Percentiles rank a stretch among this genome's conserved stretches.
These are phyloP conservation scores for Solanum bulbocastanum DNA, from an alignment of 257 asterid genomes.

Conservation along the genomic window DNA sequence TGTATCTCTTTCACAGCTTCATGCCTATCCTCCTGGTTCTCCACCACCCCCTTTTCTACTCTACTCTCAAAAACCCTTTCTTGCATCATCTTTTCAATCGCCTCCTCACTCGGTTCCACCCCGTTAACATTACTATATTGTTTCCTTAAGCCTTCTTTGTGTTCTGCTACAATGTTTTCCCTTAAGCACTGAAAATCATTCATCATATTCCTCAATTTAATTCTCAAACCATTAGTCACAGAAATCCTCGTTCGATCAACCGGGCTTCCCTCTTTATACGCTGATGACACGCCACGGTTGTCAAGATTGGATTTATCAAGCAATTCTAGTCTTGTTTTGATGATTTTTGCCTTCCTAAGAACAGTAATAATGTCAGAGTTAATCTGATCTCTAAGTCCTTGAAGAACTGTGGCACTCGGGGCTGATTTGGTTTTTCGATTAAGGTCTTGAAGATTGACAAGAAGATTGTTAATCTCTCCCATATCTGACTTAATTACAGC, in stretches of 20 bases:
- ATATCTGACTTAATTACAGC: conserved; percentile 44
- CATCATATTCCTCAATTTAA: conserved; percentile 53
- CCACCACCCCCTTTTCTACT: conserved; percentile 29
- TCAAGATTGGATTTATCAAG: conserved; percentile 54
- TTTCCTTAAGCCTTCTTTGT: conserved; percentile 46
- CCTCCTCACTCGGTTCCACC: conserved; percentile 42
- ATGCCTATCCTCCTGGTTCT: conserved; percentile 41
- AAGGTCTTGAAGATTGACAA: conserved; percentile 56
- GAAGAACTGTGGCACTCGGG: conserved; percentile 42
- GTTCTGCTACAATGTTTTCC: conserved; percentile 39
- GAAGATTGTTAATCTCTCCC: conserved; percentile 58
- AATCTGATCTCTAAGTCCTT: conserved; percentile 55
- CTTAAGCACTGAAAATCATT: conserved; percentile 62
- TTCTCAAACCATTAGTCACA: conserved; percentile 56
- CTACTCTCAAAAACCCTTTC: conserved; percentile 24
- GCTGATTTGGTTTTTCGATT: conserved; percentile 41
- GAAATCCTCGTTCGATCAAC: conserved; percentile 58
- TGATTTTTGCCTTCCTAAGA: conserved; percentile 49
- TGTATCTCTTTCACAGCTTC: conserved; percentile 63
- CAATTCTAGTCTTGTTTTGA: conserved; percentile 48
- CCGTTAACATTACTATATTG: conserved; percentile 35
- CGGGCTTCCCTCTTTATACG: conserved; percentile 35
- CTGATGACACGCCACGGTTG: conserved; percentile 18
- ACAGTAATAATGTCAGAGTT: conserved; percentile 47
- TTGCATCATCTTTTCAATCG: conserved; percentile 36